A percentile compares a stretch with the other conserved stretches of the same genome.
Evolutionary conservation across 83 land plant species (phyloP).

Genomic region (Thuja plicata): DNA sequence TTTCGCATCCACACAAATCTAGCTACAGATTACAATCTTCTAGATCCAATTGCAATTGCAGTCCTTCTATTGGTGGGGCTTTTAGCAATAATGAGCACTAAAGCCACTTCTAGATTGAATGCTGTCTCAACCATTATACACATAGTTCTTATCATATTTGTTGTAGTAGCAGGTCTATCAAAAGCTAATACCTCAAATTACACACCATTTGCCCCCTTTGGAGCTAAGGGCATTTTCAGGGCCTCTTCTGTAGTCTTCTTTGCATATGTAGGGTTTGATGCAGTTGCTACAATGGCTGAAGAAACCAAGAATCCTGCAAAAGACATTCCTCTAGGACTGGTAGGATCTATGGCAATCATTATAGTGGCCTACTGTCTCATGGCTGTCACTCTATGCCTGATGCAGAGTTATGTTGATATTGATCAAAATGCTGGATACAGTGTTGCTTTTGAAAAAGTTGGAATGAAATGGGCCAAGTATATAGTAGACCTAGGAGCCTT

Average conservation of each 20-base stretch:
- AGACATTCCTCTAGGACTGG: conserved; percentile 84
- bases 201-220: conserved; percentile 61
- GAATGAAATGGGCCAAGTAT: conserved; percentile 88
- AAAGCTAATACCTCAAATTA: conserved; percentile 53
- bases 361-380: conserved; percentile 70
- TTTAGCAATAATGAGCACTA: conserved; percentile 54
- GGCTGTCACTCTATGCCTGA: conserved; percentile 68
- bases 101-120: conserved; percentile 56
- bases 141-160: conserved; percentile 51
- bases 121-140: conserved; percentile 44
- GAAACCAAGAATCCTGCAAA: conserved; percentile 76
- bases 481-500: conserved; percentile 76
- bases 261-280: conserved; percentile 85
- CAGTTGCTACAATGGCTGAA: conserved; percentile 89
- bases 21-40: conserved; percentile 48
- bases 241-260: conserved; percentile 78
- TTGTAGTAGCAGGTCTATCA: conserved; percentile 62
- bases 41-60: conserved; percentile 79
- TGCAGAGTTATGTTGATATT: conserved; percentile 50
- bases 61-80: conserved; percentile 40
- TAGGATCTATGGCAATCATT: conserved; percentile 76
- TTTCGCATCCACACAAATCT: conserved; percentile 51
- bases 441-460: conserved; percentile 54
- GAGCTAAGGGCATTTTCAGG: conserved; percentile 63
- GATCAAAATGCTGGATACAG: conserved; percentile 73